A percentile compares a stretch with the other conserved stretches of the same genome.
phyloP scores from a whole-genome alignment of 345 rosid species.

The Dipteronia sinensis region DNA sequence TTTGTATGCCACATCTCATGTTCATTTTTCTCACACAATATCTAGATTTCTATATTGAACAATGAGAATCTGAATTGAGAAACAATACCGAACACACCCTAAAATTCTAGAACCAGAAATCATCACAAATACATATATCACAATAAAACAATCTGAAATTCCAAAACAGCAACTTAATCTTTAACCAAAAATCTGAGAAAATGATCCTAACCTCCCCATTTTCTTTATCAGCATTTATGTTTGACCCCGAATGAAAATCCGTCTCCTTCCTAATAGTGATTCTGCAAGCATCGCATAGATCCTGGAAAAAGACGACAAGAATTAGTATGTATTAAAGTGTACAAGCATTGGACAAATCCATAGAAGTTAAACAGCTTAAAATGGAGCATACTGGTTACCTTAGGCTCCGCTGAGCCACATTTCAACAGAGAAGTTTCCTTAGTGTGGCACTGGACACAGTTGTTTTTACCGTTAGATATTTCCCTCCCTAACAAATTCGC shows the following conservation, averaged over 20 bases:
- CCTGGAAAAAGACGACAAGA: slow-evolving; percentile 22
- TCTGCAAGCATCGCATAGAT: slow-evolving; percentile 20
- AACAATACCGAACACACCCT: not conserved
- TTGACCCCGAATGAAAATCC: slow-evolving; percentile 21
- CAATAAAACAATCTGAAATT: not conserved
- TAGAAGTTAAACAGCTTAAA: slow-evolving; percentile 2
- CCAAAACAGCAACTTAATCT: slow-evolving; percentile 11
- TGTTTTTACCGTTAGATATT: slow-evolving; percentile 15
- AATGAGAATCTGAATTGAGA: not conserved
- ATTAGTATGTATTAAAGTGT: not conserved
- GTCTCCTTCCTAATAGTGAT: not conserved
- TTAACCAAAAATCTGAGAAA: not conserved
- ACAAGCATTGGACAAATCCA: not conserved
- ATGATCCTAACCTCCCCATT: slow-evolving; percentile 24
- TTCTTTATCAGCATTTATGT: slow-evolving; percentile 20
- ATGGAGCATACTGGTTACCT: slow-evolving; percentile 7
- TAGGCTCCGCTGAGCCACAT: slow-evolving; percentile 4
- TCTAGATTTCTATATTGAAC: not conserved
- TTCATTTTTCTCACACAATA: not conserved
- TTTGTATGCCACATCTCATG: not conserved
- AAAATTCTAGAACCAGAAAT: not conserved
- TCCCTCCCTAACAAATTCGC: slow-evolving; percentile 10
- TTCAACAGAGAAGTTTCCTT: not conserved
- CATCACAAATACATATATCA: not conserved
- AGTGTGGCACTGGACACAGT: slow-evolving; percentile 8